phyloP scores from a whole-genome alignment of 108 stramenopile genomes.

The Chaetoceros muelleri region DNA sequence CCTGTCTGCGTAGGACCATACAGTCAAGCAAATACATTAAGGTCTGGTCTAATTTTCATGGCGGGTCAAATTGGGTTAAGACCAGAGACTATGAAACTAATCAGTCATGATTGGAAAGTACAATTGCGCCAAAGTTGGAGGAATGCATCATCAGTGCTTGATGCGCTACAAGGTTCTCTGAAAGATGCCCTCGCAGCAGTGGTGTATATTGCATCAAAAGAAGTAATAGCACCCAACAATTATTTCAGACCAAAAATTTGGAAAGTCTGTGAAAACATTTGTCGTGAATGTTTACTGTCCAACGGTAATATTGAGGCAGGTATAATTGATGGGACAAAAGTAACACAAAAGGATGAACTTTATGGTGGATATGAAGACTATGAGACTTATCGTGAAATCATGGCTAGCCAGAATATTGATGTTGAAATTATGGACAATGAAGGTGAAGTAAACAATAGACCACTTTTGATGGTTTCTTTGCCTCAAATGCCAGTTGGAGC shows the following conservation, averaged over 20 bases:
- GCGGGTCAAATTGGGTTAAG: constrained; percentile 92
- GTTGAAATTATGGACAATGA: background rate
- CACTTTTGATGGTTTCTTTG: constrained; percentile 61
- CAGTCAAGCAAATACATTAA: constrained; percentile 86
- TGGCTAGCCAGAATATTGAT: background rate
- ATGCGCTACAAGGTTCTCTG: constrained; percentile 64
- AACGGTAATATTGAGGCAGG: constrained; percentile 61
- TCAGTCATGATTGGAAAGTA: constrained; percentile 32
- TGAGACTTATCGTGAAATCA: constrained; percentile 61
- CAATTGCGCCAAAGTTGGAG: constrained; percentile 76
- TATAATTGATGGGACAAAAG: constrained; percentile 35
- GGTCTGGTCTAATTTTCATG: constrained; percentile 65
- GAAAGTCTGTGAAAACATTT: constrained; percentile 27
- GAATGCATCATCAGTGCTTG: constrained; percentile 68
- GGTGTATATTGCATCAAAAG: constrained; percentile 45
- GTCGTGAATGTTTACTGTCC: constrained; percentile 16
- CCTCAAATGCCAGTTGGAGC: constrained; percentile 78
- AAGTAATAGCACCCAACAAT: too few relatives aligned
- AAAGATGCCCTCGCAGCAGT: constrained; percentile 44
- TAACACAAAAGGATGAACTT: constrained; percentile 24
- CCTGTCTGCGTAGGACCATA: constrained; percentile 99
- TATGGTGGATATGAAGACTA: constrained; percentile 80
- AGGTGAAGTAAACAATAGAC: constrained; percentile 7
- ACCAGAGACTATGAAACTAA: constrained; percentile 78
- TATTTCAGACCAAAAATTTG: constrained; percentile 19